A percentile compares a stretch with the other conserved stretches of the same genome.
Evolutionary conservation across 257 asterid genomes (phyloP).

Genomic region (Solanum clarkiae): DNA sequence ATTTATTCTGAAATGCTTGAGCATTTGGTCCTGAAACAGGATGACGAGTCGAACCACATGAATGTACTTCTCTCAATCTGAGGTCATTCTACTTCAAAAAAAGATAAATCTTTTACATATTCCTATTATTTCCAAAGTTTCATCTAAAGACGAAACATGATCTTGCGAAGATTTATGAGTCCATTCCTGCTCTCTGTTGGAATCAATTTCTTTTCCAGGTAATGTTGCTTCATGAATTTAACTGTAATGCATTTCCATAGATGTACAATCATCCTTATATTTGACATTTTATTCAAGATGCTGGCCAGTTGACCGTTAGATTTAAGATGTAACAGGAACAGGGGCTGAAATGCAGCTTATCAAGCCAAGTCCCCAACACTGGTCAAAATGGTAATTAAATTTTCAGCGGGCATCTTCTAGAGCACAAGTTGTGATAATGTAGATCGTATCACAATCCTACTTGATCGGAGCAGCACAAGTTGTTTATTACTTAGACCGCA

Average conservation of each 20-base stretch:
- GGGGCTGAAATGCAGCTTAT: background rate
- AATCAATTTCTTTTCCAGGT: no score
- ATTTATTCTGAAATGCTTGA: no score
- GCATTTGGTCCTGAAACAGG: background rate
- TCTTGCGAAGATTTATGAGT: background rate
- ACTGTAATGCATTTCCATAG: background rate
- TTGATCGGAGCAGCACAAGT: background rate
- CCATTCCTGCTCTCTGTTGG: background rate
- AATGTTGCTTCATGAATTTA: no score
- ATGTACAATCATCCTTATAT: no score
- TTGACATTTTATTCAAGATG: no score
- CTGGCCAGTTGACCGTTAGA: background rate
- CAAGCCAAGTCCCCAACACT: background rate
- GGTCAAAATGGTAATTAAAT: background rate
- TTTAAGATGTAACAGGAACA: background rate
- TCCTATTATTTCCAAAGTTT: background rate
- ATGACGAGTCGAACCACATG: background rate
- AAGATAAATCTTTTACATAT: no score
- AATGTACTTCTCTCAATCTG: no score
- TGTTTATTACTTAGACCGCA: background rate
- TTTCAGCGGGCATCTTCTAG: background rate
- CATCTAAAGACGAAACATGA: background rate
- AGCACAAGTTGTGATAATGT: background rate
- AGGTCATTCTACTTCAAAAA: no score
- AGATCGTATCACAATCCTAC: background rate